A percentile compares a stretch with the other conserved stretches of the same genome.
Evolutionary conservation across 78 protist genomes (phyloP).

Genomic region (Emiliania huxleyi): DNA sequence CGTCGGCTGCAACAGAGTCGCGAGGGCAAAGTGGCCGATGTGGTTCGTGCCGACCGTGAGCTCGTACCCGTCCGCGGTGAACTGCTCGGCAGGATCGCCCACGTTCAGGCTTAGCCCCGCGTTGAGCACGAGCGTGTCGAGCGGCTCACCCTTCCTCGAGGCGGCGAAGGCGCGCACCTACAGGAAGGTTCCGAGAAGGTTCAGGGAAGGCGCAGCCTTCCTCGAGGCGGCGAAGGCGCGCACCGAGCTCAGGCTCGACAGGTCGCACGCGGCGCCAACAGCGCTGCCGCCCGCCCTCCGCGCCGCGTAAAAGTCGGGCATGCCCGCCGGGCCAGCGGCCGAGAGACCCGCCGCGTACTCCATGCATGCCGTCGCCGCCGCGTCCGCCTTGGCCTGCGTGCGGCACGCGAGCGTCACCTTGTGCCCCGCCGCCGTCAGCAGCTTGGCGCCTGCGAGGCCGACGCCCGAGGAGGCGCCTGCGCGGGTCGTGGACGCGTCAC

Average conservation of each 20-base stretch:
- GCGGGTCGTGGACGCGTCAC: too few species aligned
- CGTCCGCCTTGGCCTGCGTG: slow-evolving; percentile 11
- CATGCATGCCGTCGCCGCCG: background rate
- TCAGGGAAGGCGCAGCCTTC: background rate
- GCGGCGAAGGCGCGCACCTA: background rate
- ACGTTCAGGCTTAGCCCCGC: background rate
- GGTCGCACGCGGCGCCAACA: background rate
- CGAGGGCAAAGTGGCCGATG: slow-evolving; percentile 37
- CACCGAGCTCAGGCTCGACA: background rate
- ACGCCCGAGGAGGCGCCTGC: background rate
- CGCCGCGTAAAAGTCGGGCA: too few species aligned
- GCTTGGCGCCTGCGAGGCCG: background rate
- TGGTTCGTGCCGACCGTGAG: slow-evolving; percentile 26
- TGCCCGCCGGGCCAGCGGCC: too few species aligned
- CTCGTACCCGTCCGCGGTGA: slow-evolving; percentile 34
- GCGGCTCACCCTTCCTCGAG: background rate
- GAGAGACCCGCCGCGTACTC: background rate
- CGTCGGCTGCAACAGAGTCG: background rate
- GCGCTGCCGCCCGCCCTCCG: background rate
- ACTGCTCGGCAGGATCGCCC: background rate
- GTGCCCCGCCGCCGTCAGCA: background rate
- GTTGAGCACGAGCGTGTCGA: slow-evolving; percentile 16
- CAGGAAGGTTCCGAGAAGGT: too few species aligned
- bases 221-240: background rate
- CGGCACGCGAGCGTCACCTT: background rate